Evolutionary conservation across 371 early-diverging fungal genomes (phyloP), one percentile per base, ranked within the genome.

Genomic region (Conidiobolus incongruus): DNA sequence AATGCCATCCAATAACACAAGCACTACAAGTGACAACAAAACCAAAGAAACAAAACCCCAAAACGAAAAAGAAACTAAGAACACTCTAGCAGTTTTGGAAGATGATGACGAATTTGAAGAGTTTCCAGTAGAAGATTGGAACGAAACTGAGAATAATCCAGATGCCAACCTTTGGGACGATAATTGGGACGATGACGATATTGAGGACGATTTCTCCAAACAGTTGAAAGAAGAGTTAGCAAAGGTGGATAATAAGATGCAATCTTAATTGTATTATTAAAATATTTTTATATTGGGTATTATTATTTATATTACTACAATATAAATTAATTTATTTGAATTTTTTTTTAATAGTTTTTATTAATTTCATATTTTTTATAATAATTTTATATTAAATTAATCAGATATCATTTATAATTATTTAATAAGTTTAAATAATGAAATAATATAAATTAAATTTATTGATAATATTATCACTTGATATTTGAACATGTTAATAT

Each of bases 61-160:
- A n/a, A n/a, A n/a, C n/a, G n/a, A n/a, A n/a, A n/a, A n/a, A n/a
- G n/a, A n/a, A n/a, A n/a, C n/a, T n/a, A n/a, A n/a, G n/a, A n/a
- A n/a, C n/a, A n/a, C n/a, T n/a, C 53, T 77, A 19, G 70, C 69
- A 20, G 69, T 68, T 20, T 63, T 86, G 44, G 87, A 84, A 52
- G 87, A 86, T 45, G 89, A 88, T 59, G 85, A 86, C 48, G 89
- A 88, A 47, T 88, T 88, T 59, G 89, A 88, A 47, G 89, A 88
- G 58, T 88, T 88, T 54, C 68, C 67, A 46, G 73, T 67, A 23
- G 84, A 88, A 63, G 87, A 86, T 55, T 88, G 87, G 89, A 70
- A 68, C 45, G 79, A 74, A 48, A 68, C 66, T 26, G 79, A 74
- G 29, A 77, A 84, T 47, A 77, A 82, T 46, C 68, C 75, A 47